Evolutionary conservation across 331 rosid species (phyloP).

Genomic region (Telfairia occidentalis): DNA sequence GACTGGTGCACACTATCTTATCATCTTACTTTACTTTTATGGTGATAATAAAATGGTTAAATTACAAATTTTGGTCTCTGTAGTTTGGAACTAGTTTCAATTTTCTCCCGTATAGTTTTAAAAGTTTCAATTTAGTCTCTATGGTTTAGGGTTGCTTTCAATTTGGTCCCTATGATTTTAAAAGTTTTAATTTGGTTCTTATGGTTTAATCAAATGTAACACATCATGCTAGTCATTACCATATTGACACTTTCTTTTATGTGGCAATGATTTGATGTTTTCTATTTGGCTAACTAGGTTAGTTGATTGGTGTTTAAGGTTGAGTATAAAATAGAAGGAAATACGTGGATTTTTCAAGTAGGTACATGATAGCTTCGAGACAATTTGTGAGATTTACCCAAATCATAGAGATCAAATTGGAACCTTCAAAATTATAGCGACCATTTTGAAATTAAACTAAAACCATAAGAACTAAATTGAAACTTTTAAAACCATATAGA

Average conservation of each 20-base stretch:
- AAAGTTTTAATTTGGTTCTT: background rate
- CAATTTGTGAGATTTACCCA: background rate
- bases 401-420: background rate
- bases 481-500: too few relatives aligned
- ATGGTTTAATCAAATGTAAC: background rate
- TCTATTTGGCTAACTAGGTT: background rate
- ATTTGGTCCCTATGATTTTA: background rate
- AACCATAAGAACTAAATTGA: background rate
- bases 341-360: background rate
- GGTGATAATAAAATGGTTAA: background rate
- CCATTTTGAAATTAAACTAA: background rate
- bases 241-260: background rate
- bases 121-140: too few relatives aligned
- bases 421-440: background rate
- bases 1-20: constrained; percentile 49
- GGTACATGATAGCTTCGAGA: background rate
- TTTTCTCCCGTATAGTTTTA: too few relatives aligned
- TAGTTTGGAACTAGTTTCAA: too few relatives aligned
- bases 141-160: too few relatives aligned
- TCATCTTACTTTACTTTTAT: background rate
- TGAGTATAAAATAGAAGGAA: background rate
- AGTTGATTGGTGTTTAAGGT: background rate
- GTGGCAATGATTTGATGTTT: background rate
- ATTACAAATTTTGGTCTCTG: too few relatives aligned
- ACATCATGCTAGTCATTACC: background rate